A percentile compares a stretch with the other conserved stretches of the same genome.
phyloP scores from a whole-genome alignment of 2,329 filamentous ascomycete species.

The Sporothrix globosa region DNA sequence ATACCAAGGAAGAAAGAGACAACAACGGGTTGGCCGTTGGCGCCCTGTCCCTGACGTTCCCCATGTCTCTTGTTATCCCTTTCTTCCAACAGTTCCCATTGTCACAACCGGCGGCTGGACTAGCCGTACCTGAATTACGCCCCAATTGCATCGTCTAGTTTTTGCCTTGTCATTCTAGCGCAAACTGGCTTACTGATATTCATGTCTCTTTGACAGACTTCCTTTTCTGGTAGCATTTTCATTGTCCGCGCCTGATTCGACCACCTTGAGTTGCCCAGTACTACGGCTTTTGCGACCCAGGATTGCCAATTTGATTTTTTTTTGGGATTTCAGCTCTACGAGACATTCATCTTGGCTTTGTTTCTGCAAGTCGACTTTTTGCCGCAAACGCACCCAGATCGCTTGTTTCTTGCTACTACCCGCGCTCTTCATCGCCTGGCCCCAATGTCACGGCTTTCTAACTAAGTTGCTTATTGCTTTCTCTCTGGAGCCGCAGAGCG shows the following conservation, averaged over 20 bases:
- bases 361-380: background rate
- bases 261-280: background rate
- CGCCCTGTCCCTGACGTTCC: slow-evolving; percentile 15
- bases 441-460: slow-evolving; percentile 47
- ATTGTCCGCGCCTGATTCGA: slow-evolving; percentile 4
- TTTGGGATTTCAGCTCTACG: background rate
- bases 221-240: background rate
- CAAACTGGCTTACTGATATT: slow-evolving; percentile 30
- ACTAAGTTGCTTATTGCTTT: slow-evolving; percentile 48
- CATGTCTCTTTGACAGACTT: background rate
- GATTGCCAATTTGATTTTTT: background rate
- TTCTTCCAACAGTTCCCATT: slow-evolving; percentile 14
- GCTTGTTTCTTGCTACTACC: background rate
- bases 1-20: background rate
- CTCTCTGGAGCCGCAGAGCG: slow-evolving; percentile 54
- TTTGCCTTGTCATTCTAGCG: slow-evolving; percentile 14
- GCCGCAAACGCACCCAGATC: background rate
- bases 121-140: slow-evolving; percentile 14
- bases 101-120: slow-evolving; percentile 5
- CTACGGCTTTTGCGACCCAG: background rate
- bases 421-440: slow-evolving; percentile 7
- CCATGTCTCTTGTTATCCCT: slow-evolving; percentile 25
- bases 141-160: slow-evolving; percentile 26
- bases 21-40: background rate
- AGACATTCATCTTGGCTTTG: background rate